Base-by-base conservation (phyloP, 192 early-diverging fungal genomes). In the Mortierella claussenii region DNA sequence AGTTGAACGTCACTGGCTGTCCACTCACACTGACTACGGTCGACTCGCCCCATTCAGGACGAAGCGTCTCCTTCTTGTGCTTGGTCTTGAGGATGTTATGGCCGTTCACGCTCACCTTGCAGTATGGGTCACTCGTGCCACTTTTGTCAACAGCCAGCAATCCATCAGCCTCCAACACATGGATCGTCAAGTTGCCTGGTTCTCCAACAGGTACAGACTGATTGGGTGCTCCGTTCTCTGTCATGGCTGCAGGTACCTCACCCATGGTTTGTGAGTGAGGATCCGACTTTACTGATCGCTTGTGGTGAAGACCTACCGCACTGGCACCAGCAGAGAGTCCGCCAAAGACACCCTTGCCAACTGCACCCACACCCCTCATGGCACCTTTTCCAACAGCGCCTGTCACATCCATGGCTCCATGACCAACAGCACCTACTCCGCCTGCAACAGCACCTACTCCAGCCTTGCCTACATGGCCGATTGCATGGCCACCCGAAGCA, bases 81-180 rank as follows among this genome's bases (percentile, higher is more conserved):
- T 81, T 68, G 8, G 91, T 94, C 69, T 93, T 93, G 68, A 80
- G 62, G 18, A 94, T 55, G 23, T 76, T 83, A 50, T 89, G 91
- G 33, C 65, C 81, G 55, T 89, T 87, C 28, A 85, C 76, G 34
- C 79, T 55, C 30, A 90, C 82, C 49, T 83, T 87, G 12, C 89
- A 87, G 66, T 87, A 94, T 17, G 92, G 91, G 60, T 92, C 89
- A 48, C 91, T 91, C 7, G 85, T 84, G 21, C 79, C 80, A 27
- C 82, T 63, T 44, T 81, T 54, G 80, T 88, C 78, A 32, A 80
- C 78, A 28, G 83, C 83, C 46, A 74, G 60, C 9, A 88, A 59
- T 12, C 79, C 70, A 37, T 81, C 70, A 0, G 85, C 87, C 31
- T 70, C 83, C 21, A 84, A 46, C 3, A 88, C 24, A 15, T 58